These are phyloP conservation scores for Hordeum marinum DNA, from an alignment of 176 grass and related monocot genomes.

Conservation along the genomic window DNA sequence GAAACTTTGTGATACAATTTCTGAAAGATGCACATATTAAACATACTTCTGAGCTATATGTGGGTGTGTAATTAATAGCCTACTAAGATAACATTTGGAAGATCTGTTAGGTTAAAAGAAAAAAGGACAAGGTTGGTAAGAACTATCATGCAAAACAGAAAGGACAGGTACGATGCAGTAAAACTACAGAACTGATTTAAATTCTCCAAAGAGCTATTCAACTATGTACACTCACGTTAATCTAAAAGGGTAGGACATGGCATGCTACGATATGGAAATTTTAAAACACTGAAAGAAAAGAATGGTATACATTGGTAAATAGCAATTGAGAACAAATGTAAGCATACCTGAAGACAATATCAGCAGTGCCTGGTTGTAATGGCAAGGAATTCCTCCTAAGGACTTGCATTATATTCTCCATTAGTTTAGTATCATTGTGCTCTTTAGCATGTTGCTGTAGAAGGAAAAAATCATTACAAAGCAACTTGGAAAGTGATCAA, in stretches of 20 bases:
- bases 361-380: slow-evolving; percentile 81
- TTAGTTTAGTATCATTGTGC: slow-evolving; percentile 62
- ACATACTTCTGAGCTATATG: background rate
- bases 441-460: slow-evolving; percentile 84
- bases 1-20: background rate
- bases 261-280: background rate
- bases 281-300: background rate
- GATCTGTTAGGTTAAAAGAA: background rate
- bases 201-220: background rate
- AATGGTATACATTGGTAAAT: background rate
- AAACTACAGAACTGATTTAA: slow-evolving; percentile 7
- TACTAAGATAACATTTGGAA: background rate
- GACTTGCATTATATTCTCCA: slow-evolving; percentile 57
- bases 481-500: slow-evolving; percentile 19
- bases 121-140: background rate
- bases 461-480: slow-evolving; percentile 37
- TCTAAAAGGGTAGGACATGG: background rate
- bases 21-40: slow-evolving; percentile 1
- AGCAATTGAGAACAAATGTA: background rate
- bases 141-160: background rate
- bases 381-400: slow-evolving; percentile 59
- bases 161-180: background rate
- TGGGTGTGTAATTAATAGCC: background rate
- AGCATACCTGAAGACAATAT: slow-evolving; percentile 80
- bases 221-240: background rate